Conservation (phyloP, 176 grass and related monocot genomes). For the Triticum dicoccoides region DNA sequence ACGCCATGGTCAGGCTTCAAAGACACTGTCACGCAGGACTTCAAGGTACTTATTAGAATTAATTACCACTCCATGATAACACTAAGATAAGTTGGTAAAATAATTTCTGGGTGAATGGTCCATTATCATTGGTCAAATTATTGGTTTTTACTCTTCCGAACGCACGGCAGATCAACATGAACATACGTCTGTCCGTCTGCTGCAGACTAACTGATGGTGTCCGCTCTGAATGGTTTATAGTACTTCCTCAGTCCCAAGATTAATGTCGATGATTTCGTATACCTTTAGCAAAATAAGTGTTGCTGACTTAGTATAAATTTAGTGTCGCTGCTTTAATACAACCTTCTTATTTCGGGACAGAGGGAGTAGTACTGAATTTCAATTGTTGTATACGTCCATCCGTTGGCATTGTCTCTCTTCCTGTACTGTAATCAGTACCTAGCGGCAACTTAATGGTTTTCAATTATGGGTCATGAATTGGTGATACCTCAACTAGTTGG, state of each 20-base stretch:
- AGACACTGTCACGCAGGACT: constrained; percentile 75
- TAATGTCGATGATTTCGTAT: no score
- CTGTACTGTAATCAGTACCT: neutral
- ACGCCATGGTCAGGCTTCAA: constrained; percentile 74
- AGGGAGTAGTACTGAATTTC: neutral
- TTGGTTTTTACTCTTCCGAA: neutral
- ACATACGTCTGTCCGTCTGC: neutral
- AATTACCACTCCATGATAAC: no score
- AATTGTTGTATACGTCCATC: neutral
- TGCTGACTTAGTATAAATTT: no score
- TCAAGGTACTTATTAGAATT: constrained; percentile 43
- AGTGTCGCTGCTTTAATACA: no score
- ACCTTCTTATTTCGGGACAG: no score
- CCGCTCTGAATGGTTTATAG: neutral
- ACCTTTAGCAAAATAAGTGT: no score
- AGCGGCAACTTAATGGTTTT: neutral
- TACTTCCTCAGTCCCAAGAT: no score
- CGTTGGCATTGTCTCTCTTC: constrained; percentile 11
- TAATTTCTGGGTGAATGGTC: neutral
- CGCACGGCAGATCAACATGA: no score
- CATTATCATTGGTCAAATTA: neutral
- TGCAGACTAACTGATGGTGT: neutral
- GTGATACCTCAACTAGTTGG: no score
- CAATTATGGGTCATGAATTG: neutral
- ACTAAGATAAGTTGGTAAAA: neutral